Percentiles rank a stretch among this genome's conserved stretches.
Conservation (phyloP, 164 flowering plant genomes). For the Annona cherimola region DNA sequence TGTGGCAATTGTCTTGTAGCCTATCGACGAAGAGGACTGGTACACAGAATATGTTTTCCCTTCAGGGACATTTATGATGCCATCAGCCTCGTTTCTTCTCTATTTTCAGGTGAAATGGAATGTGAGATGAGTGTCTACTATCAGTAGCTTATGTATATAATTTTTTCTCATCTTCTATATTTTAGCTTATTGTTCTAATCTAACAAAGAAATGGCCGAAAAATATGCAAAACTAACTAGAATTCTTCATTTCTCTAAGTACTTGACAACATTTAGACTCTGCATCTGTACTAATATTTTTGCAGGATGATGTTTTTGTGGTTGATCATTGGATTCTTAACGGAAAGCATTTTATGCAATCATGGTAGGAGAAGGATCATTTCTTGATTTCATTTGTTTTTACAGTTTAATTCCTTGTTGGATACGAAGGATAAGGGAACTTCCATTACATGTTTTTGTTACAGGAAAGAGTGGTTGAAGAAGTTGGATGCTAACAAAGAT, state of each 20-base stretch:
- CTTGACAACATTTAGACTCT: too few relatives aligned
- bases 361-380: neutral
- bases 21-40: conserved; percentile 19
- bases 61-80: neutral
- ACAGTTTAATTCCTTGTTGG: neutral
- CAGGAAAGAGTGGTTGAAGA: conserved; percentile 17
- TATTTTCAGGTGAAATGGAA: conserved; percentile 16
- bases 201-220: neutral
- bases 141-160: too few relatives aligned
- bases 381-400: neutral
- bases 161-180: neutral
- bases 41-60: conserved; percentile 7
- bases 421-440: neutral
- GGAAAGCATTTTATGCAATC: conserved; percentile 11
- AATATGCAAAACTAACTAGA: neutral
- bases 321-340: conserved; percentile 11
- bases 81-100: conserved; percentile 8
- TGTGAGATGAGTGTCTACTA: neutral
- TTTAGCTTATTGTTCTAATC: too few relatives aligned
- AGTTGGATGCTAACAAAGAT: conserved; percentile 6
- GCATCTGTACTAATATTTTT: too few relatives aligned
- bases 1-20: conserved; percentile 3
- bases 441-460: neutral
- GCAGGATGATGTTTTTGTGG: conserved; percentile 10
- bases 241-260: neutral